Base-by-base conservation (phyloP, 1,284 basidiomycete genomes). In the Mycena sp. region DNA sequence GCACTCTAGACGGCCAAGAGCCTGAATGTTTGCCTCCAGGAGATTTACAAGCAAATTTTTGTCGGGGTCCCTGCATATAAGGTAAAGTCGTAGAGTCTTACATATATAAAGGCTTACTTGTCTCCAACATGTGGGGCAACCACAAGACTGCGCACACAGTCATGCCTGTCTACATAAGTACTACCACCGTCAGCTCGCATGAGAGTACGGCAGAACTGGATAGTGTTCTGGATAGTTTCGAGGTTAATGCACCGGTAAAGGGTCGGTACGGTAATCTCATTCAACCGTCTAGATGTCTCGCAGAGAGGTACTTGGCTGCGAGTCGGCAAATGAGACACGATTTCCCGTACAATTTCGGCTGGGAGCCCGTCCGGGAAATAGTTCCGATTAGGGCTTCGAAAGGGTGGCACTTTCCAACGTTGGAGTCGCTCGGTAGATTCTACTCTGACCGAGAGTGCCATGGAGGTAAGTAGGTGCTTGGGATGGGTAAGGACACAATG, bases 1-100 rank as follows among this genome's bases (percentile, higher is more conserved):
- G 88, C 78, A 3, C n/a, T 49, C 29, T 28, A 61, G 40, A 10
- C 44, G 10, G 10, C 17, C 25, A 0, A 61, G 46, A 11, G 29
- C 43, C 1, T 46, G 52, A 2, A 61, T 25, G 7, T 35, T 43
- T 1, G 21, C 7, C 26, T 61, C 59, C 0, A 61, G 45, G 1
- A 53, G 59, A 4, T 21, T 50, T 35, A 61, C 43, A 4, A 61
- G 41, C 19, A 55, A 52, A 5, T 38, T 32, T 10, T 52, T 40
- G 9, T 49, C 19, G n/a, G 49, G 50, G 29, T 41, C 59, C 1
- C 59, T 61, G n/a, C 4, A 32, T 30, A 43, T 40, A 28, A 11
- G 16, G 5, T 3, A 17, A 10, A 6, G 16, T 9, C 6, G 21
- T 2, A 44, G 3, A 16, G 0, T 17, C 12, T 30, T 11, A 32